Conservation (phyloP, 768 basidiomycete genomes). For the Erythrobasidium yunnanense region DNA sequence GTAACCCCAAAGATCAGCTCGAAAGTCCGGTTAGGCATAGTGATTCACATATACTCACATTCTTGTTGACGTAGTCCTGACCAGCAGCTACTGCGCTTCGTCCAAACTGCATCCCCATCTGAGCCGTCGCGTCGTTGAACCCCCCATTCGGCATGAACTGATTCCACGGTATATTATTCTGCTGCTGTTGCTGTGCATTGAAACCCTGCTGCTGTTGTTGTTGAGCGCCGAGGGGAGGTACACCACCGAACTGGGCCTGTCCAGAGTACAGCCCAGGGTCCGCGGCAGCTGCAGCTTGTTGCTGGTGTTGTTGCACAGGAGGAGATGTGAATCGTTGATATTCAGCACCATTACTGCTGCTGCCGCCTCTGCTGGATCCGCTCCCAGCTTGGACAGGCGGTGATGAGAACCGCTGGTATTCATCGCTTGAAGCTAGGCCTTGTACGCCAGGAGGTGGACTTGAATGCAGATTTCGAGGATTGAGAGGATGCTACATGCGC, state of each 20-base stretch:
- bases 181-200: constrained; percentile 30
- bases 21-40: not conserved
- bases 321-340: constrained; percentile 35
- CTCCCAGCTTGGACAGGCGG: constrained; percentile 10
- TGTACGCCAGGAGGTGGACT: constrained; percentile 13
- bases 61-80: constrained; percentile 89
- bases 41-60: constrained; percentile 50
- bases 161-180: constrained; percentile 30
- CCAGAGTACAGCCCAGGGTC: too few species aligned
- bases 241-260: too few species aligned
- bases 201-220: constrained; percentile 3
- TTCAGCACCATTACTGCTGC: too few species aligned
- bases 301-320: constrained; percentile 40
- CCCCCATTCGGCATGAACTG: constrained; percentile 52
- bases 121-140: constrained; percentile 82
- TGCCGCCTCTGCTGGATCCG: too few species aligned
- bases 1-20: not conserved
- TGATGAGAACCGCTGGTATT: constrained; percentile 26
- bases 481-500: constrained; percentile 8
- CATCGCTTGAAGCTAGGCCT: not conserved
- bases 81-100: constrained; percentile 83
- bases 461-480: constrained; percentile 24
- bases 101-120: constrained; percentile 92
- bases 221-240: too few species aligned
- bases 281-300: constrained; percentile 34